Evolutionary conservation across 768 basidiomycete genomes (phyloP).

Genomic region (Pulveroboletus sp.): DNA sequence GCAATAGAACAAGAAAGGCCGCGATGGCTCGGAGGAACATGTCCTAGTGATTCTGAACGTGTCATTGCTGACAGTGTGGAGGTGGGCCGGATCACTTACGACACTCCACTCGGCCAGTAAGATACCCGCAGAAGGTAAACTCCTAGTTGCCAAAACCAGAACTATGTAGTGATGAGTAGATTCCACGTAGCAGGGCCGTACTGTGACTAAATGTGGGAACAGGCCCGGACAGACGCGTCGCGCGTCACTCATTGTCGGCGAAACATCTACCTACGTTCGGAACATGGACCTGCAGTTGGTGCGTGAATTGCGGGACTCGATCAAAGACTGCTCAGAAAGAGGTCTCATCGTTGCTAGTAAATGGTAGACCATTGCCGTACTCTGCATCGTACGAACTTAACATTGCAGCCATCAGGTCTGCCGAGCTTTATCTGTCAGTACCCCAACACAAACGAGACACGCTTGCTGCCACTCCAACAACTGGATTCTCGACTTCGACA

Average conservation of each 20-base stretch:
- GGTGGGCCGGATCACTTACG: neutral
- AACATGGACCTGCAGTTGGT: conserved; percentile 48
- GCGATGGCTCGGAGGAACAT: conserved; percentile 15
- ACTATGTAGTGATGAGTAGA: no score
- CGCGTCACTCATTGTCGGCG: neutral
- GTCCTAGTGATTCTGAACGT: neutral
- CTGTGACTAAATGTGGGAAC: no score
- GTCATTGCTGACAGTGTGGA: neutral
- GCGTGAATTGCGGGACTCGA: conserved; percentile 55
- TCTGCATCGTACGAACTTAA: conserved; percentile 7
- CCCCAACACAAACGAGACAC: conserved; percentile 44
- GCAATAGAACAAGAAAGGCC: conserved; percentile 11
- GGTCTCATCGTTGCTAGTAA: conserved; percentile 69
- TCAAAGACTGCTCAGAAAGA: conserved; percentile 70
- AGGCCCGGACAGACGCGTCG: neutral
- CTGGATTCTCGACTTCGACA: conserved; percentile 56
- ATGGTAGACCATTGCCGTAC: conserved; percentile 53
- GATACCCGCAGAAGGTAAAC: neutral
- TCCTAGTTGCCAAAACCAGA: no score
- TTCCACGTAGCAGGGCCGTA: no score
- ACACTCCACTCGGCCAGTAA: no score
- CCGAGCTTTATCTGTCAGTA: conserved; percentile 67
- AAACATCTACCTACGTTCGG: neutral
- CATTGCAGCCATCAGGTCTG: conserved; percentile 50
- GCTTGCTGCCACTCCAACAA: conserved; percentile 21